Evolutionary conservation across 768 basidiomycete genomes (phyloP).

Genomic region (Rhizopogon roseolus): DNA sequence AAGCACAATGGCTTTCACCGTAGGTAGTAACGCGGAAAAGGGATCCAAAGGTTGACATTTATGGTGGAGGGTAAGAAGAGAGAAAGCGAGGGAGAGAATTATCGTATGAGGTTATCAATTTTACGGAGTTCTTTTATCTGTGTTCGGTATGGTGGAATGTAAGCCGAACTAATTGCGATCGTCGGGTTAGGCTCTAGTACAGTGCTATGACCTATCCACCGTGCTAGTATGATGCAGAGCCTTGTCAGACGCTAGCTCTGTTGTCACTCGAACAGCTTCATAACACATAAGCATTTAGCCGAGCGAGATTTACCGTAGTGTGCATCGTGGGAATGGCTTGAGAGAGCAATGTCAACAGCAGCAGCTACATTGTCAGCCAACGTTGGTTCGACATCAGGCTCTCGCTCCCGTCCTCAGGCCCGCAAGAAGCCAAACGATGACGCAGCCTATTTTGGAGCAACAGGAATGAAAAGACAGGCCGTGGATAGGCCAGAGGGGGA

Average conservation of each 20-base stretch:
- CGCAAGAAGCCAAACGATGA: conserved; percentile 64
- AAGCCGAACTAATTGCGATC: conserved; percentile 14
- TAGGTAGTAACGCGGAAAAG: conserved; percentile 95
- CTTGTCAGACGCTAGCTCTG: neutral
- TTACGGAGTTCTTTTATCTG: conserved; percentile 9
- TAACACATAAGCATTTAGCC: too few species aligned
- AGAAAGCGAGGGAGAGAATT: conserved; percentile 10
- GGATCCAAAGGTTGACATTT: conserved; percentile 91
- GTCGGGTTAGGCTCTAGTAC: neutral
- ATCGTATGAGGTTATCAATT: conserved; percentile 1
- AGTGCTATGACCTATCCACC: neutral
- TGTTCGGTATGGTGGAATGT: conserved; percentile 11
- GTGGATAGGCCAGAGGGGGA: conserved; percentile 70
- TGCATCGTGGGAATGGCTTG: too few species aligned
- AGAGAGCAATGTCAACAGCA: conserved; percentile 3
- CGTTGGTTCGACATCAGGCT: conserved; percentile 32
- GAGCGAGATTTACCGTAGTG: too few species aligned
- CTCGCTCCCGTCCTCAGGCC: conserved; percentile 59
- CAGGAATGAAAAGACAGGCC: conserved; percentile 62
- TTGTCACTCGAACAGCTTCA: conserved; percentile 5
- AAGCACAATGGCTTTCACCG: conserved; percentile 96
- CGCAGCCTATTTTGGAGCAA: conserved; percentile 63
- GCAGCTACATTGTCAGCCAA: conserved; percentile 12
- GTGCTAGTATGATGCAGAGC: neutral
- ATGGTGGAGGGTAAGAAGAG: conserved; percentile 1